Conservation (phyloP, 2,329 filamentous ascomycete species). For the Colletotrichum nymphaeae region DNA sequence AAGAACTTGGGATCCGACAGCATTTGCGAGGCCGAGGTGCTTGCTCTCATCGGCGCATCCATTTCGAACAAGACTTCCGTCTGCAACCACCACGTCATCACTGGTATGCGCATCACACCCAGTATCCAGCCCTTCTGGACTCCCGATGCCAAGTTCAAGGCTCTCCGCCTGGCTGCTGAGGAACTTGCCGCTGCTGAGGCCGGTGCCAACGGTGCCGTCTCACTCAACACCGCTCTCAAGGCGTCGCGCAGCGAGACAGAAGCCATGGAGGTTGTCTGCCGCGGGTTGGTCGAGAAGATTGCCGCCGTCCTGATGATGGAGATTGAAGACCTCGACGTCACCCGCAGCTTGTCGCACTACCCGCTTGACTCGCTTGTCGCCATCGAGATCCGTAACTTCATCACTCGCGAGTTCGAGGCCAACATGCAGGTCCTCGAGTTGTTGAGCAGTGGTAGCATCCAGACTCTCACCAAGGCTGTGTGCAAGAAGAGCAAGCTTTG, state of each 20-base stretch:
- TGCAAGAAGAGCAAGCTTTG: conserved; percentile 58
- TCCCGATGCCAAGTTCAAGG: conserved; percentile 64
- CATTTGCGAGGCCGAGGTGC: conserved; percentile 64
- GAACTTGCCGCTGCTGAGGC: conserved; percentile 50
- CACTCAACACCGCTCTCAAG: conserved; percentile 57
- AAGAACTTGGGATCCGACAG: conserved; percentile 61
- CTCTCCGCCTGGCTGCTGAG: conserved; percentile 55
- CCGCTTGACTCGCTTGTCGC: conserved; percentile 61
- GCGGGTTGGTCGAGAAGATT: conserved; percentile 59
- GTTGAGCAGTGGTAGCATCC: conserved; percentile 62
- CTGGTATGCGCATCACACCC: conserved; percentile 62
- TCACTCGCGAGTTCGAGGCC: conserved; percentile 60
- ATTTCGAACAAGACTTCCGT: conserved; percentile 54
- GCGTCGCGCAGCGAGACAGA: conserved; percentile 55
- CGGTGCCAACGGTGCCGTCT: conserved; percentile 42
- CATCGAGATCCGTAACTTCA: conserved; percentile 63
- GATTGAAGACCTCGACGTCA: conserved; percentile 59
- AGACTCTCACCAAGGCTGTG: conserved; percentile 59
- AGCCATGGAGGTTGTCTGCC: conserved; percentile 56
- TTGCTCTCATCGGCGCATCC: conserved; percentile 63
- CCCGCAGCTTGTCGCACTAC: conserved; percentile 51
- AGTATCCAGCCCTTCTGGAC: conserved; percentile 63
- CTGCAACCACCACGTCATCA: conserved; percentile 65
- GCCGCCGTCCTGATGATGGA: conserved; percentile 61
- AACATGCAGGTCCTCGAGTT: conserved; percentile 67